These are phyloP conservation scores for Pythium biforme DNA, from an alignment of 352 stramenopile genomes.

Conservation along the genomic window DNA sequence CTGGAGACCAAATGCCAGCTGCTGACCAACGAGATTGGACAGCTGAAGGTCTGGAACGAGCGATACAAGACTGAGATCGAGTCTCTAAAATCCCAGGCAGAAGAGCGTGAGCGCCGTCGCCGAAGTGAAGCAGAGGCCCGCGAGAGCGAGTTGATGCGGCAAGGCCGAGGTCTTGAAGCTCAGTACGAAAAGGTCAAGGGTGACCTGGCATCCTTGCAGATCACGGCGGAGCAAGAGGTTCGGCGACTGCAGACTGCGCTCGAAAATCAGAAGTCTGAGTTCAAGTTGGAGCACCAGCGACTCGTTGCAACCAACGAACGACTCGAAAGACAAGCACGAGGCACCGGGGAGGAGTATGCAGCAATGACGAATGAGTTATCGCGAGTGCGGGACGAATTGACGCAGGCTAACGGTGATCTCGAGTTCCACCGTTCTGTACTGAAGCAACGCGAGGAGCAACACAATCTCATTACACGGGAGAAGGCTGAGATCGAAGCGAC, in stretches of 20 bases:
- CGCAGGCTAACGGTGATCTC: constrained; percentile 12
- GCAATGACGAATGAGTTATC: constrained; percentile 8
- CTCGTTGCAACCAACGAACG: constrained; percentile 25
- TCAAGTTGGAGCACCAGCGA: constrained; percentile 26
- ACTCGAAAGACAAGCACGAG: constrained; percentile 23
- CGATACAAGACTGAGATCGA: constrained; percentile 30
- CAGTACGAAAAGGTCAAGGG: constrained; percentile 42
- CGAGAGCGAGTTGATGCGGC: constrained; percentile 23
- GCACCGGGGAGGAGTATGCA: constrained; percentile 6
- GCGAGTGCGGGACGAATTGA: constrained; percentile 12
- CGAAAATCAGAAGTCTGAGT: constrained; percentile 31
- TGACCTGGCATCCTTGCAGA: constrained; percentile 39
- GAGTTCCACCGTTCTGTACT: constrained; percentile 16
- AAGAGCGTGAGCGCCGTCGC: constrained; percentile 22
- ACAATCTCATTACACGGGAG: not conserved
- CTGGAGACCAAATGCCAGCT: constrained; percentile 14
- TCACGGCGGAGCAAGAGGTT: constrained; percentile 44
- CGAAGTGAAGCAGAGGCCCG: constrained; percentile 21
- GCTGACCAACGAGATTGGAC: constrained; percentile 3
- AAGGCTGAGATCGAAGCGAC: constrained; percentile 7
- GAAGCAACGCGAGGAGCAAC: constrained; percentile 14
- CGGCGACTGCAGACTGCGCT: constrained; percentile 40
- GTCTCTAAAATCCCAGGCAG: constrained; percentile 14
- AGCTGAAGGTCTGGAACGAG: constrained; percentile 22
- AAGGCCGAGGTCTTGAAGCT: constrained; percentile 30